phyloP scores from a whole-genome alignment of 2,329 filamentous ascomycete species.

The Penicillium decumbens region DNA sequence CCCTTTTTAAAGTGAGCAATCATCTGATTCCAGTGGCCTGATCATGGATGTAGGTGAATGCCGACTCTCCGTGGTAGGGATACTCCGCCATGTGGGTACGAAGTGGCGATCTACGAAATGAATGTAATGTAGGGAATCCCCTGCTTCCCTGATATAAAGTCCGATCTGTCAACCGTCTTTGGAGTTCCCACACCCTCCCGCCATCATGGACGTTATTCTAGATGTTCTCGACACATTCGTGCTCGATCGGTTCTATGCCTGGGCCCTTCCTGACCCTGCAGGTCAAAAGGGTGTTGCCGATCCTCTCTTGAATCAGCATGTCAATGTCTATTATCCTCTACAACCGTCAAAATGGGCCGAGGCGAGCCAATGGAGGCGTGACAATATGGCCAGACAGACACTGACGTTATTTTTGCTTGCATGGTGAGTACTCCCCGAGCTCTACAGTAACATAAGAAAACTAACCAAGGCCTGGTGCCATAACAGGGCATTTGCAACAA shows the following conservation, averaged over 20 bases:
- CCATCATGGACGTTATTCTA: conserved; percentile 77
- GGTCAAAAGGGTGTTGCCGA: not conserved
- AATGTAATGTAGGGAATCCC: not conserved
- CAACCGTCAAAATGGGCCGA: conserved; percentile 26
- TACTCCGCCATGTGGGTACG: not conserved
- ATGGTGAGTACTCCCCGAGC: conserved; percentile 17
- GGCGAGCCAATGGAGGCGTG: conserved; percentile 29
- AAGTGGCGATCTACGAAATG: not conserved
- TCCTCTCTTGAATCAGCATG: conserved; percentile 22
- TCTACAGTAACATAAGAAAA: not conserved
- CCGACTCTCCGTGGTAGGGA: not conserved
- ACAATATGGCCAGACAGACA: conserved; percentile 27
- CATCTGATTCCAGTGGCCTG: not conserved
- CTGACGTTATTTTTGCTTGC: conserved; percentile 28
- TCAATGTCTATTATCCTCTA: conserved; percentile 25
- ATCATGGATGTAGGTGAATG: not conserved
- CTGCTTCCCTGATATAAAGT: not conserved
- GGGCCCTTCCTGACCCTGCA: conserved; percentile 16
- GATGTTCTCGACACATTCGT: conserved; percentile 72
- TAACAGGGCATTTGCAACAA: conserved; percentile 72
- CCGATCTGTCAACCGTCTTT: not conserved
- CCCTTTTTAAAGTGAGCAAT: not conserved
- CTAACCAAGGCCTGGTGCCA: not conserved
- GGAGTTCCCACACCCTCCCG: not conserved
- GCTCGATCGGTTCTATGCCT: conserved; percentile 71